Evolutionary conservation across 2,329 filamentous ascomycete species (phyloP), one percentile per base, ranked within the genome.

Genomic region (Epicoccum nigrum): DNA sequence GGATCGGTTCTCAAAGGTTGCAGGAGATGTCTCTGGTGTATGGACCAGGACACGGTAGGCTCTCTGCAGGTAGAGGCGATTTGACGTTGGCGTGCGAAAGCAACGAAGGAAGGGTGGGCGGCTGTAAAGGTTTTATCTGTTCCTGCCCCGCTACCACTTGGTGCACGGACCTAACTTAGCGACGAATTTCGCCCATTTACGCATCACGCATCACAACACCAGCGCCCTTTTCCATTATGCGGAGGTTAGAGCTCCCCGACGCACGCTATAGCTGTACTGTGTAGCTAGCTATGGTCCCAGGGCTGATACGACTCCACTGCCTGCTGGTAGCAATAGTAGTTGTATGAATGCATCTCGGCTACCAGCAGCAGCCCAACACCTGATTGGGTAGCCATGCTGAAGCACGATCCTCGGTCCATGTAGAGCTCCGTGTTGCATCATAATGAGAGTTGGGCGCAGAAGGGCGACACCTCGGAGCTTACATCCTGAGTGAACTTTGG

Each of bases 1-100:
- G 63, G 51, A 56, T 65, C 58, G 59, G 45, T n/a, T 44, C 34
- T 55, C 51, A 50, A 30, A 55, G 49, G 56, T 55, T 61, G 56
- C 56, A 49, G 56, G 56, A 60, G 58, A 60, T 59, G 59, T 62
- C 69, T 71, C 68, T 70, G 70, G 64, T 59, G 55, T 47, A 63
- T 55, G 68, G 64, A 60, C 61, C 68, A 68, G 66, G 65, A 69
- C 59, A 59, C 58, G 59, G 57, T 45, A 54, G 51, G 61, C 60
- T 52, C 58, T 61, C 56, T 63, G 51, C 51, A 50, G 45, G 32
- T n/a, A 57, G 61, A 58, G 58, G 58, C 47, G 48, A 56, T 63
- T 56, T 53, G 56, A 55, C 54, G 57, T 55, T 64, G 52, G 52
- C 48, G 58, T 56, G 60, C 47, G 55, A 43, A 43, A 47, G 51